Evolutionary conservation across 176 grass and related monocot species (phyloP).

Genomic region (Dactylis glomerata): DNA sequence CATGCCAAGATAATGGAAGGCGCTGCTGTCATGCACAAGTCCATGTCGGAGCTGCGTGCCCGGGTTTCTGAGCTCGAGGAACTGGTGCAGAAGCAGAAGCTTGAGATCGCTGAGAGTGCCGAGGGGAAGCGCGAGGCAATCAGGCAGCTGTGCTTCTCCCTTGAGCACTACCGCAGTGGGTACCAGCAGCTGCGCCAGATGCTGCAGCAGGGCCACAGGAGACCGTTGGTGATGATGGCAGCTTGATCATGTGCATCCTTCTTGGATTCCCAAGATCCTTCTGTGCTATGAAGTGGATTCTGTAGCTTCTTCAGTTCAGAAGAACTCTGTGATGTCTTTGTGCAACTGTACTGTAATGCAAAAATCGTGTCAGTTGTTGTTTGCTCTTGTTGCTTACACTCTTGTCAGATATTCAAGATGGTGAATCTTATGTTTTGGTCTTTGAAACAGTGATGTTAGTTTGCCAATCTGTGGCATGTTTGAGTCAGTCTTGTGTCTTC

Average conservation of each 20-base stretch:
- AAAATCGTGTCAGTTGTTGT: background rate
- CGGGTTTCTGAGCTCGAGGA: conserved; percentile 61
- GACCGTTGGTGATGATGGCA: conserved; percentile 41
- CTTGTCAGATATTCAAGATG: background rate
- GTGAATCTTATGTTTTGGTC: conserved; percentile 4
- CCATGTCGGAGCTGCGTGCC: conserved; percentile 25
- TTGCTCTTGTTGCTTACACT: conserved; percentile 2
- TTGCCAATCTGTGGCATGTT: background rate
- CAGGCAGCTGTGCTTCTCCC: conserved; percentile 86
- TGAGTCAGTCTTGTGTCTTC: background rate
- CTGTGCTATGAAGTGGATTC: conserved; percentile 1
- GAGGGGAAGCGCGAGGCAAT: conserved; percentile 93
- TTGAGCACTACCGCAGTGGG: conserved; percentile 79
- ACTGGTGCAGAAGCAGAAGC: conserved; percentile 63
- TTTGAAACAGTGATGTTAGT: conserved; percentile 3
- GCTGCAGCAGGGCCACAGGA: conserved; percentile 67
- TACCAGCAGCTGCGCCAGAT: conserved; percentile 69
- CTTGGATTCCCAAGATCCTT: conserved; percentile 4
- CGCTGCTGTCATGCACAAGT: background rate
- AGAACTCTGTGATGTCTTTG: background rate
- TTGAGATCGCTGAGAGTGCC: conserved; percentile 55
- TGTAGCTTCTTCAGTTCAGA: conserved; percentile 2
- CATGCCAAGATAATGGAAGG: conserved; percentile 55
- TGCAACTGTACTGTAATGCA: conserved; percentile 7
- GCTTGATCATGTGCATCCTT: conserved; percentile 36